Base-by-base conservation (phyloP, 805 yeast species). In the Candida ulmi region DNA sequence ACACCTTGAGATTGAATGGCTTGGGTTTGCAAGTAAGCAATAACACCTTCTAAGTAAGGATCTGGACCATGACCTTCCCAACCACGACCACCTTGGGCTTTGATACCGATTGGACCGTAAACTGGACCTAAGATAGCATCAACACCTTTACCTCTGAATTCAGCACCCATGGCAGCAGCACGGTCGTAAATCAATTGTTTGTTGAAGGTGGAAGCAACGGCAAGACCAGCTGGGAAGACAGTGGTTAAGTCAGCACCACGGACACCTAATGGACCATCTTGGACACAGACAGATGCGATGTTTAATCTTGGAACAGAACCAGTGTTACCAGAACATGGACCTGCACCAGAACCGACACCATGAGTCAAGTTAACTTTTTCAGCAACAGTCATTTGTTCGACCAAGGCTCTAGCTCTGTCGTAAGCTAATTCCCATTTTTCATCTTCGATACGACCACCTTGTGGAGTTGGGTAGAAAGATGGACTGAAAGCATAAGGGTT, bases 41-140 rank as follows among this genome's bases (percentile, higher is more conserved):
- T 65, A n/a, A 68, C 61, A 18, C 83, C 83, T 45, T 72, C 74
- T 35, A 77, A 55, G 42, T 74, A 76, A 3, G 83, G 80, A 51
- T 77, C 83, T 7, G 76, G 61, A 13, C 79, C 77, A 53, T 74
- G 75, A 19, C 76, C 69, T 55, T 77, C 83, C 79, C 80, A 76
- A 53, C 71, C 73, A 45, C 82, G 62, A 12, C 83, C 83, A 26
- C 77, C 82, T 25, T 69, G 71, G 8, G 80, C 81, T 48, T 75
- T 71, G 25, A 68, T 58, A 4, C 83, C 83, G 24, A 76, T 61
- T 11, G 82, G 81, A 2, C 80, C 81, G 30, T 72, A 62, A 3
- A 63, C 61, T 2, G 83, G 82, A 2, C 79, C 81, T 17, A 76
- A 58, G 15, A 69, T 62, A 30, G 72, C 65, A 49, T 75, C 71